These are phyloP conservation scores for Nigrospora sphaerica DNA, from an alignment of 2,329 filamentous ascomycete genomes.

Conservation along the genomic window DNA sequence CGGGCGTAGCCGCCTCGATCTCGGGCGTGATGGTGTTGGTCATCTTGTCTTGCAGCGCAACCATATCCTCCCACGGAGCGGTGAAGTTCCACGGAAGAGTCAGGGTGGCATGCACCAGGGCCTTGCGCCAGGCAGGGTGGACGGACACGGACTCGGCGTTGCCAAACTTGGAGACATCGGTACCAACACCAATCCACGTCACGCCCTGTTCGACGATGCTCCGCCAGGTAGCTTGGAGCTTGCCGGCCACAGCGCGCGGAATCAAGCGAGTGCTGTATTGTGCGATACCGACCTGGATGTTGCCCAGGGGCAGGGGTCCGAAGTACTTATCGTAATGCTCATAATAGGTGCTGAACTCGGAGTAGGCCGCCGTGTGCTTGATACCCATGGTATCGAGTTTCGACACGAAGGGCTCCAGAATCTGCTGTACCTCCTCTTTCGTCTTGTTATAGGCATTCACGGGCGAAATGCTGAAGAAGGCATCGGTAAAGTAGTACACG, in stretches of 20 bases:
- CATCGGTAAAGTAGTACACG: conserved; percentile 11
- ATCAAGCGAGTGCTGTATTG: conserved; percentile 28
- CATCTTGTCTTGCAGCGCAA: conserved; percentile 18
- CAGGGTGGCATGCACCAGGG: conserved; percentile 13
- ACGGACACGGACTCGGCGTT: conserved; percentile 19
- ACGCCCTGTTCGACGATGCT: conserved; percentile 22
- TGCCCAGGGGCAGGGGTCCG: conserved; percentile 26
- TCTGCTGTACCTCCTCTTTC: conserved; percentile 12
- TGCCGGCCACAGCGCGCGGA: conserved; percentile 19
- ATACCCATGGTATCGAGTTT: conserved; percentile 16
- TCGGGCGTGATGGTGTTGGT: conserved; percentile 20
- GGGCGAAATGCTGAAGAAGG: conserved; percentile 10
- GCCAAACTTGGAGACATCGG: conserved; percentile 18
- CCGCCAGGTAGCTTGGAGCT: conserved; percentile 19
- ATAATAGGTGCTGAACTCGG: conserved; percentile 18
- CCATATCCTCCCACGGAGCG: conserved; percentile 12
- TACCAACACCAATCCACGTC: conserved; percentile 21
- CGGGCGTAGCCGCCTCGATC: conserved; percentile 15
- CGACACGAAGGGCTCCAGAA: conserved; percentile 17
- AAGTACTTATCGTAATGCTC: conserved; percentile 26
- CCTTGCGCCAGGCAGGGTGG: conserved; percentile 25
- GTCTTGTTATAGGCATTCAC: conserved; percentile 20
- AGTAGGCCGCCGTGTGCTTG: conserved; percentile 13
- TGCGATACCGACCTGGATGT: conserved; percentile 22
- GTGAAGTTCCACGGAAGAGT: conserved; percentile 13